Base-by-base conservation (phyloP, 2,329 filamentous ascomycete genomes). In the Plenodomus biglobosus region DNA sequence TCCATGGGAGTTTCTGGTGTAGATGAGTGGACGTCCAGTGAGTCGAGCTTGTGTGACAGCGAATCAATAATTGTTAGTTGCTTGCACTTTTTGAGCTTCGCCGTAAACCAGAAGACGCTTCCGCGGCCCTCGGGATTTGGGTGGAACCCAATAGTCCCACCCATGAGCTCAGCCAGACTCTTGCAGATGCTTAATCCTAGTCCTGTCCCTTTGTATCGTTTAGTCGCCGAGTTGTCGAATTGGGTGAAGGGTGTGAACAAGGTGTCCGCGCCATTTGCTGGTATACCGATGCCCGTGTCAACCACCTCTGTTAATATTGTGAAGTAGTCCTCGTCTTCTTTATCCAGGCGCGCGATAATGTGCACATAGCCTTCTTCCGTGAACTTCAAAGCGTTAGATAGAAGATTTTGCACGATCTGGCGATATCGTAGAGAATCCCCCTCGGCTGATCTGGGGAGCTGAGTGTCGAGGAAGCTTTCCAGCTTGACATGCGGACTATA, bases 321-420 rank as follows among this genome's bases (percentile, higher is more conserved):
- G 50, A 75, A 82, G 1, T 63, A 66, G 6, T 68, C 69, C 1
- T 74, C 67, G 34, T 77, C 71, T 34, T 81, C 74, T 1, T 63
- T 53, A 2, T 73, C 46, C 6, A 78, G 65, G 0, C 69, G 71
- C 0, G 73, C 72, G 2, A 67, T 60, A 10, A 85, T 71, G 1
- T 71, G 69, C 27, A 85, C 75, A 47, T 74, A 75, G 0, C 82
- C 82, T 24, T 73, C 66, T 18, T 84, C 79, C 3, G 83, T 85
- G 55, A 85, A 85, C 53, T 86, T 86, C 37, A 77, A 76, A 1
- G 82, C 82, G 56, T 86, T 86, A 15, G 78, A 75, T 15, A 85
- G 69, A 3, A 85, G 71, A 53, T 85, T 85, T 53, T 85, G 80
- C n/a, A 85, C 60, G 15, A 85, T 79, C 54, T 85, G 83, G 8